phyloP scores from a whole-genome alignment of 2,329 filamentous ascomycete species.

The Amauroascus verrucosus region DNA sequence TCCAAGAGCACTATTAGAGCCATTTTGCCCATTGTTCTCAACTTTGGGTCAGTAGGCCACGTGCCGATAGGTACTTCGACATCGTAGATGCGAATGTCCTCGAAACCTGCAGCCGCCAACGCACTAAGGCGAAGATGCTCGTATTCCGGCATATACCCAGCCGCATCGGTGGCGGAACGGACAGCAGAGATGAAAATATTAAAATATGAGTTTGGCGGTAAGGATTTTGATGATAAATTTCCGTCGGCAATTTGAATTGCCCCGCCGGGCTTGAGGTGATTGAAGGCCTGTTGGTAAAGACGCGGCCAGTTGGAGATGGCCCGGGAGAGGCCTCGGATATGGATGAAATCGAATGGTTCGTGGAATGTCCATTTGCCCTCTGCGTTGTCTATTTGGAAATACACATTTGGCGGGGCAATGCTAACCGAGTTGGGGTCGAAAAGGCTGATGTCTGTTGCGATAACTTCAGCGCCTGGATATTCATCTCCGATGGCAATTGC shows the following conservation, averaged over 20 bases:
- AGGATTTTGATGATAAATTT: slow-evolving; percentile 24
- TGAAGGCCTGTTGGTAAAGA: slow-evolving; percentile 39
- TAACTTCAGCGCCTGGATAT: slow-evolving; percentile 39
- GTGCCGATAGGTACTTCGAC: slow-evolving; percentile 30
- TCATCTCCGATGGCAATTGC: slow-evolving; percentile 14
- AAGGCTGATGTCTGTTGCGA: slow-evolving; percentile 36
- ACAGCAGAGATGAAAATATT: slow-evolving; percentile 28
- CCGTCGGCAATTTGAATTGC: slow-evolving; percentile 40
- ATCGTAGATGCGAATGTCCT: slow-evolving; percentile 32
- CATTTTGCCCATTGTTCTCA: slow-evolving; percentile 35
- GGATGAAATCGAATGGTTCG: slow-evolving; percentile 41
- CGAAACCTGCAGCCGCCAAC: slow-evolving; percentile 38
- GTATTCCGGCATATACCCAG: slow-evolving; percentile 33
- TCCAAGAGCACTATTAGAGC: slow-evolving; percentile 32
- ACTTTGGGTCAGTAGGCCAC: slow-evolving; percentile 28
- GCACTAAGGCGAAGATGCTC: slow-evolving; percentile 34
- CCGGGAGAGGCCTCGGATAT: slow-evolving; percentile 40
- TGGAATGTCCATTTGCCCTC: slow-evolving; percentile 41
- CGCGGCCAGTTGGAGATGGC: slow-evolving; percentile 39
- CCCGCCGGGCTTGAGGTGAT: slow-evolving; percentile 38
- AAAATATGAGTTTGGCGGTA: slow-evolving; percentile 26
- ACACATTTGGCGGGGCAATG: slow-evolving; percentile 32
- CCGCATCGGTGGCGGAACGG: slow-evolving; percentile 31
- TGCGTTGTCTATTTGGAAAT: slow-evolving; percentile 43
- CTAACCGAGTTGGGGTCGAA: slow-evolving; percentile 34